Evolutionary conservation across 225 moss, liverwort and hornwort species (phyloP).

Genomic region (Sphagnum tenellum): DNA sequence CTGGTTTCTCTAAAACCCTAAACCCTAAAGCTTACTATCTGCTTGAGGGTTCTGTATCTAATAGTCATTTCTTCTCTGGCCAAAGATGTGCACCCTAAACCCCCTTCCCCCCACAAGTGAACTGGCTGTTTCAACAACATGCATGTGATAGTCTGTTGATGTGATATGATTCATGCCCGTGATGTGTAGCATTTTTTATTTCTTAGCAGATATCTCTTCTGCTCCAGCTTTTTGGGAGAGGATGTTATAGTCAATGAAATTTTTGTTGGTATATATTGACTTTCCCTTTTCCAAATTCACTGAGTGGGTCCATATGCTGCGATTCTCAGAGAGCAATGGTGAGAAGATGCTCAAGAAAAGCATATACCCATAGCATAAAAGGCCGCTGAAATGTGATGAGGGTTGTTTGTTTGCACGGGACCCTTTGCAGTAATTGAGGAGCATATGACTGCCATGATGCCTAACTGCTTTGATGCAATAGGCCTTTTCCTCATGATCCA

Average conservation of each 20-base stretch:
- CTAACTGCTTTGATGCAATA: constrained; percentile 96
- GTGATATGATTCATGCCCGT: too few relatives aligned
- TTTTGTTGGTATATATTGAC: constrained; percentile 49
- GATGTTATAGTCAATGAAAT: constrained; percentile 83
- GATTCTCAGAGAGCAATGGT: too few relatives aligned
- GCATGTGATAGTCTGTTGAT: too few relatives aligned
- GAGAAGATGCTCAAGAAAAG: too few relatives aligned
- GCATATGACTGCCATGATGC: constrained; percentile 71
- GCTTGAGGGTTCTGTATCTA: too few relatives aligned
- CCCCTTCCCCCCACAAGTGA: too few relatives aligned
- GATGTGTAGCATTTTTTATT: background rate
- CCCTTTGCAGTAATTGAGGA: constrained; percentile 90
- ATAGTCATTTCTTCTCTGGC: too few relatives aligned
- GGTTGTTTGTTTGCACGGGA: constrained; percentile 30
- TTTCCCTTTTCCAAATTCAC: background rate
- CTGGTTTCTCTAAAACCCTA: background rate
- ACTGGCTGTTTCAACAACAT: too few relatives aligned
- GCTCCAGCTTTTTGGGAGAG: constrained; percentile 87
- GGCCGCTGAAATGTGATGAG: background rate
- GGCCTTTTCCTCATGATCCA: constrained; percentile 98
- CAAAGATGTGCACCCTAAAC: too few relatives aligned
- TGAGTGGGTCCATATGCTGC: too few relatives aligned
- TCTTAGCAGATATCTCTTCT: constrained; percentile 77
- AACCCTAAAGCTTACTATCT: too few relatives aligned
- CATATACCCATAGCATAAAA: too few relatives aligned